Percentiles rank a stretch among this genome's conserved stretches.
Conservation (phyloP, 441 rosid genomes). For the Adansonia rubrostipa region DNA sequence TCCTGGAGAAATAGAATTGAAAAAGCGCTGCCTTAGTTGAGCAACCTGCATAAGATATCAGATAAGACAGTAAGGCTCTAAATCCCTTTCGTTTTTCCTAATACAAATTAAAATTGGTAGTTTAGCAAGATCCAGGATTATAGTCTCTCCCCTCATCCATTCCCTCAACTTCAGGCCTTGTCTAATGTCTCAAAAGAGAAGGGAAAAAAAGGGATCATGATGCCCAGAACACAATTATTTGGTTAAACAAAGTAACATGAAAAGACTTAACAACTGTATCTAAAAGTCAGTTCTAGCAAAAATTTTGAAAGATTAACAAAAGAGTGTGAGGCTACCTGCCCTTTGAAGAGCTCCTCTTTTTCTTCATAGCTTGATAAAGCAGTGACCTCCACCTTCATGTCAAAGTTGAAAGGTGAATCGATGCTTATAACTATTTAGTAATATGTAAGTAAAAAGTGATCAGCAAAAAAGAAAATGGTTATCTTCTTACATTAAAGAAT, state of each 20-base stretch:
- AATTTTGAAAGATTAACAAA: not conserved
- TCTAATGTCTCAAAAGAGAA: not conserved
- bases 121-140: not conserved
- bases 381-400: conserved; percentile 76
- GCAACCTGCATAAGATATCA: conserved; percentile 59
- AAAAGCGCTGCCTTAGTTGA: conserved; percentile 70
- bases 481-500: conserved; percentile 75
- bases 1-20: conserved; percentile 79
- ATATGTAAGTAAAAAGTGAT: not conserved
- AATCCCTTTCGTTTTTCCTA: not conserved
- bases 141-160: not conserved
- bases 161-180: not conserved
- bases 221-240: conserved; percentile 14
- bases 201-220: not conserved
- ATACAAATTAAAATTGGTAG: not conserved
- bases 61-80: conserved; percentile 24
- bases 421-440: conserved; percentile 5
- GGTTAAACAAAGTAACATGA: not conserved
- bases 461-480: not conserved
- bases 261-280: not conserved
- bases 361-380: conserved; percentile 87
- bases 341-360: conserved; percentile 73
- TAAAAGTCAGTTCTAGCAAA: not conserved
- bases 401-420: conserved; percentile 30
- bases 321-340: conserved; percentile 57